Evolutionary conservation across 768 basidiomycete genomes (phyloP).

Genomic region (Boletus sp.): DNA sequence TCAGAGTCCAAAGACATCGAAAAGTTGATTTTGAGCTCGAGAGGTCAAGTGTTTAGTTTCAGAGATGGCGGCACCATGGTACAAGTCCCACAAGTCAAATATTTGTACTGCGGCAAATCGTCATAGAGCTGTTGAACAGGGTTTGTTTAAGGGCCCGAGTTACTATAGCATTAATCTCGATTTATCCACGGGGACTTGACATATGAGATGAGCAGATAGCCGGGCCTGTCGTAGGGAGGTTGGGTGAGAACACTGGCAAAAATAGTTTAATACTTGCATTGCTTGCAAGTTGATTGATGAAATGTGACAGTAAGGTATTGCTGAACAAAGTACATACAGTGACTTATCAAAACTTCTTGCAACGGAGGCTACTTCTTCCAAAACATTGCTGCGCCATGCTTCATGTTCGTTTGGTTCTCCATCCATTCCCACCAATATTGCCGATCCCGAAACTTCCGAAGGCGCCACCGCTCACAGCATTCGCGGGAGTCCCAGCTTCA

Average conservation of each 20-base stretch:
- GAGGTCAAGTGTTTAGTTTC: not conserved
- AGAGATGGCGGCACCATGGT: not conserved
- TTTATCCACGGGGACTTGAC: not conserved
- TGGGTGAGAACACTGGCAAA: not conserved
- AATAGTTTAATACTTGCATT: not conserved
- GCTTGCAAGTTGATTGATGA: not conserved
- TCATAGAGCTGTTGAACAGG: not conserved
- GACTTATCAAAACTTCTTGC: slow-evolving; percentile 5
- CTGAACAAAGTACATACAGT: slow-evolving; percentile 6
- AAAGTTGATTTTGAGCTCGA: not conserved
- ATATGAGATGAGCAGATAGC: not conserved
- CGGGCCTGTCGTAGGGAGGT: not conserved
- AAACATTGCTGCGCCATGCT: not conserved
- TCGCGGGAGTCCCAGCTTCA: slow-evolving; percentile 21
- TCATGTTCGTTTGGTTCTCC: not conserved
- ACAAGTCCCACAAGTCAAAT: not conserved
- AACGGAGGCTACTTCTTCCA: not conserved
- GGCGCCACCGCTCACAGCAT: slow-evolving; percentile 36
- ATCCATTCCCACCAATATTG: slow-evolving; percentile 22
- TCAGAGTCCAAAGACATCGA: not conserved
- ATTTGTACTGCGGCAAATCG: no score
- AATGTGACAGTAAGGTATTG: slow-evolving; percentile 10
- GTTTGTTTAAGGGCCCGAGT: not conserved
- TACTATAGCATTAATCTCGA: not conserved
- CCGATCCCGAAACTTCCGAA: slow-evolving; percentile 50